These are phyloP conservation scores for Zopfia rhizophila DNA, from an alignment of 2,329 filamentous ascomycete species.

Conservation along the genomic window DNA sequence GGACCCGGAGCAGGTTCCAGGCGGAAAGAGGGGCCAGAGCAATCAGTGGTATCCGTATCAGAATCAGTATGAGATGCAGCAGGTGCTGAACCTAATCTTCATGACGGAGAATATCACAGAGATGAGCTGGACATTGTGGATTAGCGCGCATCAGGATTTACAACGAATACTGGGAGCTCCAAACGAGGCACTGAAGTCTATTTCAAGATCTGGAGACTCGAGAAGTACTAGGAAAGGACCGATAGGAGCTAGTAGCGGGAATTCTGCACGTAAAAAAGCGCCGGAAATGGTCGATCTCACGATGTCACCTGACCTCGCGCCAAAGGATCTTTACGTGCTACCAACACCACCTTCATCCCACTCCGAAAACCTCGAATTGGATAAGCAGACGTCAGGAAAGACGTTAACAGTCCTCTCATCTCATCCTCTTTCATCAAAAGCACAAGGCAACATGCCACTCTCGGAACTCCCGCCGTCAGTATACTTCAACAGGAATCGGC, in stretches of 20 bases:
- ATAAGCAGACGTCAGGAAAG: too few species aligned
- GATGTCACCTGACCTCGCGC: conserved; percentile 25
- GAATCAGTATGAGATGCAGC: conserved; percentile 37
- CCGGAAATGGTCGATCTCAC: conserved; percentile 15
- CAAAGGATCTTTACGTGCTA: conserved; percentile 9
- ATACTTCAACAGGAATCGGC: conserved; percentile 6
- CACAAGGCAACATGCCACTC: not conserved
- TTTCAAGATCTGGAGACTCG: too few species aligned
- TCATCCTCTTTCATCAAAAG: too few species aligned
- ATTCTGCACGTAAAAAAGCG: too few species aligned
- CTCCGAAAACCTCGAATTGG: too few species aligned
- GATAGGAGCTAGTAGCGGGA: too few species aligned
- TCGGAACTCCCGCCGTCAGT: not conserved
- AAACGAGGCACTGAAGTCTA: not conserved
- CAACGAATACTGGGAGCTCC: conserved; percentile 8
- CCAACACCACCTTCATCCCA: too few species aligned
- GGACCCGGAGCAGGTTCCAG: conserved; percentile 27
- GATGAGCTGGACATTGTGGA: conserved; percentile 33
- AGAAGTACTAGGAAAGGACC: too few species aligned
- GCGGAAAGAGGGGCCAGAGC: conserved; percentile 30
- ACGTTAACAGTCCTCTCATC: too few species aligned
- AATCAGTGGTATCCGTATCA: conserved; percentile 39
- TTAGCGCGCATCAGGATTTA: conserved; percentile 22
- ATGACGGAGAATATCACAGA: conserved; percentile 30
- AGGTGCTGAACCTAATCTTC: conserved; percentile 32